Evolutionary conservation across 2,329 filamentous ascomycete genomes (phyloP), one percentile per base, ranked within the genome.

Genomic region (Cadophora malorum): DNA sequence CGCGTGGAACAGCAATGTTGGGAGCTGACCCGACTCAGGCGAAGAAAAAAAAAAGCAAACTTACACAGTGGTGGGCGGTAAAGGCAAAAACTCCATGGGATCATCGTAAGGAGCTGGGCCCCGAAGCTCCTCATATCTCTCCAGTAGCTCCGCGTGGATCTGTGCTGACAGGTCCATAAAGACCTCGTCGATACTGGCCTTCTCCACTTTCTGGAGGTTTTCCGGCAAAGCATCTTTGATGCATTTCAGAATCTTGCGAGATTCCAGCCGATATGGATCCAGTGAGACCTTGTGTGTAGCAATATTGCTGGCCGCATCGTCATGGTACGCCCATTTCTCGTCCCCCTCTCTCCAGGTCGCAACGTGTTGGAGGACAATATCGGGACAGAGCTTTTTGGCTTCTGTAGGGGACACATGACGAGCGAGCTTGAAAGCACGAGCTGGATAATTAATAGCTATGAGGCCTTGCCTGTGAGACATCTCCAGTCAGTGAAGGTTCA

Each of bases 361-460:
- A 21, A 98, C 96, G 79, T 99, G 96, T 79, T 97, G 95, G 64
- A 92, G 83, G 66, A 96, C 89, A 35, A 99, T 84, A 16, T 91
- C 83, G 0, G 95, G 94, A 75, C 96, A 99, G 70, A 93, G 83
- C 79, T 95, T 95, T 79, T 89, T 90, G 21, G 96, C 96, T 76
- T 98, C 96, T 4, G 84, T 83, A 52, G 93, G 86, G 9, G 89
- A 91, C 71, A 95, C 90, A 81, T 96, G 92, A 41, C 95, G 84
- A 55, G 84, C 90, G 64, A 99, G 89, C 1, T 93, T 94, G 75
- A 88, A 94, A 9, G 86, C 86, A 19, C 96, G 89, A 5, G 95
- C 94, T 2, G 96, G 89, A 77, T 99, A 99, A 81, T 99, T 99
- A 79, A 99, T 89, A 3, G 96, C 96, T 77, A 99, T 99, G 28